Base-by-base conservation (phyloP, 2,329 filamentous ascomycete species). In the Xylariaceae sp. region DNA sequence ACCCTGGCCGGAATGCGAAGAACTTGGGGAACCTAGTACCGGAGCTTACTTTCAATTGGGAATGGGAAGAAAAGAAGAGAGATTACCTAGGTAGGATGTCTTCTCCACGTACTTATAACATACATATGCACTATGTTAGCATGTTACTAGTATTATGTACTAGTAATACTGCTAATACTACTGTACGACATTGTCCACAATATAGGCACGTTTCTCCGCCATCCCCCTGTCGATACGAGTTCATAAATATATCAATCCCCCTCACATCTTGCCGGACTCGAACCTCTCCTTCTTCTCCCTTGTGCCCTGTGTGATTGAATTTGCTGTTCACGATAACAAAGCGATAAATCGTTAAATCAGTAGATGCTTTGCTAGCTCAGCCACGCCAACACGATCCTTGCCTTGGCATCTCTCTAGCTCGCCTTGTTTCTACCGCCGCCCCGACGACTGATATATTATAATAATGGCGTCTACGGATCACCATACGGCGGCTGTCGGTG, bases 381-480 rank as follows among this genome's bases (percentile, higher is more conserved):
- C n/a, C n/a, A n/a, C n/a, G n/a, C n/a, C n/a, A n/a, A n/a, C n/a
- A n/a, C n/a, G n/a, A n/a, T n/a, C n/a, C n/a, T n/a, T n/a, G n/a
- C n/a, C n/a, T n/a, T n/a, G n/a, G n/a, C n/a, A n/a, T n/a, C 19
- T 46, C 23, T 6, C 17, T 16, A 4, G 11, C 19, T 8, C 29
- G 37, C 28, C 31, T 44, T 29, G 3, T 44, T 37, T 8, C 9
- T 21, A 33, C 34, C 29, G 40, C 11, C n/a, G 17, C 3, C 19
- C 19, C 17, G 2, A 24, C 19, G 19, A 26, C 24, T 23, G 28
- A 48, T 31, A 46, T 24, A 54, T 28, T 45, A 49, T 28, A 36
- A 58, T 41, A 43, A 67, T 67, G 65, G 60, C 67, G 43, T 58
- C 64, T 24, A 49, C 60, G 29, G 65, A 67, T 7, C 39, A 49